These are phyloP conservation scores for Pichia rugopelliculosa DNA, from an alignment of 805 yeast species.

Conservation along the genomic window DNA sequence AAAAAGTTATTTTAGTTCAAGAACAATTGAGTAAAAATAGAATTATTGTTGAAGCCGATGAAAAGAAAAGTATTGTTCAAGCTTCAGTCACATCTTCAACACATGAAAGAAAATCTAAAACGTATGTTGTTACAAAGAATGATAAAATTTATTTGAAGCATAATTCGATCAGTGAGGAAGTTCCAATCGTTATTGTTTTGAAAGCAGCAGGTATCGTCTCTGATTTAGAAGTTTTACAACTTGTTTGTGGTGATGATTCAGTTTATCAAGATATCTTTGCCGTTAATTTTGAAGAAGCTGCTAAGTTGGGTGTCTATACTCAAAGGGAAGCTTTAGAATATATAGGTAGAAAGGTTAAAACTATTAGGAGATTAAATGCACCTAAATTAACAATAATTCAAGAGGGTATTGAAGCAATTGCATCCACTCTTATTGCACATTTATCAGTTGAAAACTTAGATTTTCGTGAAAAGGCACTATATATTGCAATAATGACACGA, in stretches of 20 bases:
- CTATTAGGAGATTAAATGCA: conserved; percentile 78
- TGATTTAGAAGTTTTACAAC: conserved; percentile 86
- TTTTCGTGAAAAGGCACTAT: conserved; percentile 89
- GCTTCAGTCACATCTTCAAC: conserved; percentile 98
- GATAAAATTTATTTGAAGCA: conserved; percentile 87
- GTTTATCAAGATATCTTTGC: conserved; percentile 88
- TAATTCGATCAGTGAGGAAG: conserved; percentile 90
- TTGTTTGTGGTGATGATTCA: conserved; percentile 87
- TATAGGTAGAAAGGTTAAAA: conserved; percentile 85
- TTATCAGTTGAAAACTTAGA: conserved; percentile 75
- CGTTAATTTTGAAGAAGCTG: conserved; percentile 89
- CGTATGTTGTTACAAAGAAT: conserved; percentile 89
- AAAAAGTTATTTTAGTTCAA: conserved; percentile 92
- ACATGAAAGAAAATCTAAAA: conserved; percentile 95
- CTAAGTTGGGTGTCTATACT: conserved; percentile 75
- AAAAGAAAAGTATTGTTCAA: conserved; percentile 87
- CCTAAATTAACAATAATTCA: conserved; percentile 75
- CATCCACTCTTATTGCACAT: conserved; percentile 95
- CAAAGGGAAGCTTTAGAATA: conserved; percentile 92
- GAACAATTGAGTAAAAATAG: conserved; percentile 96
- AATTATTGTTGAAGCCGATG: conserved; percentile 96
- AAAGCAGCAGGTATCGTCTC: conserved; percentile 94
- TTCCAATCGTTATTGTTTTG: conserved; percentile 86
- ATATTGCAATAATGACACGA: conserved; percentile 94
- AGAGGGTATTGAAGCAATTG: conserved; percentile 95